Evolutionary conservation across 305 asterid species (phyloP).

Genomic region (Stenogyne calaminthoides): DNA sequence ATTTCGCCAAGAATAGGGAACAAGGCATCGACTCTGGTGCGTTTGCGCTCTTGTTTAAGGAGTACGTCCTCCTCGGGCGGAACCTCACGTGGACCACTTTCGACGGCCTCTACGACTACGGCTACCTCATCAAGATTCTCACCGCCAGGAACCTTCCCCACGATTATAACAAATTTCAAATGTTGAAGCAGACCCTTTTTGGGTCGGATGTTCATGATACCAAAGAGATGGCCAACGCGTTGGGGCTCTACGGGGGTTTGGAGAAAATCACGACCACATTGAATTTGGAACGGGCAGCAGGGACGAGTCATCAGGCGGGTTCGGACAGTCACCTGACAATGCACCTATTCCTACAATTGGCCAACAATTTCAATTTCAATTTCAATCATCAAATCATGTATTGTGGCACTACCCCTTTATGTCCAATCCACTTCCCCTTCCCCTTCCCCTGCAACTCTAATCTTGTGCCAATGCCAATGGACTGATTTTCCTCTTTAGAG

Average conservation of each 20-base stretch:
- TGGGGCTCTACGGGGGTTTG: background rate
- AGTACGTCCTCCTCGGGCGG: background rate
- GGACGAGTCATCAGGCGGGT: background rate
- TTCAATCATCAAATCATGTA: no score
- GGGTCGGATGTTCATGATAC: background rate
- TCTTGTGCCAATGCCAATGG: no score
- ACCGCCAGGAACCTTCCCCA: background rate
- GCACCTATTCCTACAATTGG: background rate
- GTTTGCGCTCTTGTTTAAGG: background rate
- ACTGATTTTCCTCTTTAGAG: background rate
- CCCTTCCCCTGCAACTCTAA: no score
- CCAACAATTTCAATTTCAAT: background rate
- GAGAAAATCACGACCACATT: background rate
- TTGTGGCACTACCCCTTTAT: no score
- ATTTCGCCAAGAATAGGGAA: background rate
- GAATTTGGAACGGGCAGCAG: background rate
- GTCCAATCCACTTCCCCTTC: no score
- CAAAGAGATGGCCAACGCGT: background rate
- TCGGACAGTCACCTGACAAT: background rate
- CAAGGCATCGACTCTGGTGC: background rate
- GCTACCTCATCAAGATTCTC: background rate
- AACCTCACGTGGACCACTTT: background rate
- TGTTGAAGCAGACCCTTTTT: background rate
- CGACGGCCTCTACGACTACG: background rate
- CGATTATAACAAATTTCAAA: background rate